These are phyloP conservation scores for Coffea canephora DNA, from an alignment of 257 asterid genomes.

Conservation along the genomic window DNA sequence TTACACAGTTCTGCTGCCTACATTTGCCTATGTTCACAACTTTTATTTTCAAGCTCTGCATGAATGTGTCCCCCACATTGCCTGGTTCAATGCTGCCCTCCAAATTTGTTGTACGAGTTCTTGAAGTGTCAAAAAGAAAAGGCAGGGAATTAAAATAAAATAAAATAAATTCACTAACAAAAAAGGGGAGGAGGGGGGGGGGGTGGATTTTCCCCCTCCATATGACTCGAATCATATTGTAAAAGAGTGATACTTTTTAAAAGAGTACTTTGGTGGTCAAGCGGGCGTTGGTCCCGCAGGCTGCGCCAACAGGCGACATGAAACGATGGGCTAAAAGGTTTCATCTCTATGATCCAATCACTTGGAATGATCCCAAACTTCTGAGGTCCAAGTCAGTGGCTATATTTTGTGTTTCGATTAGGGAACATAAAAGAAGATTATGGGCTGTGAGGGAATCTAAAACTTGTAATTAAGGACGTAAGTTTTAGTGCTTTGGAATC, in stretches of 20 bases:
- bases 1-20: conserved; percentile 25
- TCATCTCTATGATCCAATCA: conserved; percentile 52
- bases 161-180: not conserved
- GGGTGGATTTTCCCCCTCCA: conserved; percentile 15
- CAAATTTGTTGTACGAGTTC: conserved; percentile 19
- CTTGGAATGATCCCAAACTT: conserved; percentile 27
- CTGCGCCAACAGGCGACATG: conserved; percentile 44
- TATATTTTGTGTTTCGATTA: conserved; percentile 30
- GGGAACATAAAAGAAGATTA: conserved; percentile 40
- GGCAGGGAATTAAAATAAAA: not conserved
- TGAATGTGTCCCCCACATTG: conserved; percentile 48
- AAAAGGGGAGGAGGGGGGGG: too few species aligned
- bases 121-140: conserved; percentile 1
- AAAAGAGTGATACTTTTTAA: conserved; percentile 34
- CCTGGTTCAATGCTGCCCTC: conserved; percentile 12
- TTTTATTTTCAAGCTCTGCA: conserved; percentile 47
- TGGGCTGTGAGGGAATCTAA: conserved; percentile 24
- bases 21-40: conserved; percentile 13
- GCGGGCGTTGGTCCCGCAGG: conserved; percentile 47
- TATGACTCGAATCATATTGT: conserved; percentile 40
- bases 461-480: conserved; percentile 24
- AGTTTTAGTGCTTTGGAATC: conserved; percentile 28
- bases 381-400: conserved; percentile 28
- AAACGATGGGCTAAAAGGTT: conserved; percentile 68
- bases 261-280: conserved; percentile 39